These are phyloP conservation scores for Plantago elongata DNA, from an alignment of 257 asterid genomes.

Conservation along the genomic window DNA sequence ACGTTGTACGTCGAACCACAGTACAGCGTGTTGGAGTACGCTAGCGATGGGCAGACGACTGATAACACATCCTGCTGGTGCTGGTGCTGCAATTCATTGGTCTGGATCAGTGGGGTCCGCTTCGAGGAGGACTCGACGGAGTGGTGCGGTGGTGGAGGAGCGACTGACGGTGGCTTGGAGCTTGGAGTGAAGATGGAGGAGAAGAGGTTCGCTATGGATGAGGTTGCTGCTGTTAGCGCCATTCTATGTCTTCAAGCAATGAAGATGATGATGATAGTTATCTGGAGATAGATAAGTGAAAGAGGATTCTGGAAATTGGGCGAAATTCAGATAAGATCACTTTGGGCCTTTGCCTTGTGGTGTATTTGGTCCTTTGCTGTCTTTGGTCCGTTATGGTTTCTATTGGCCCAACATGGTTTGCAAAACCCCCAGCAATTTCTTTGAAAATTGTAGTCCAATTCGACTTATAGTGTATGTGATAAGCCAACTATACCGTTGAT, in stretches of 20 bases:
- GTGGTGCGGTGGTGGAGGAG: constrained; percentile 33
- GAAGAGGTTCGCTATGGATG: constrained; percentile 50
- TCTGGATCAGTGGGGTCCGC: constrained; percentile 28
- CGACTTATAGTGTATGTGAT: too few species aligned
- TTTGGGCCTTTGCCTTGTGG: too few species aligned
- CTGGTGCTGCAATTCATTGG: constrained; percentile 30
- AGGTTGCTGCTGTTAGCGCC: constrained; percentile 25
- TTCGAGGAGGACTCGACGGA: constrained; percentile 27
- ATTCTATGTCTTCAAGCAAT: not conserved
- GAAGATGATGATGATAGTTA: not conserved
- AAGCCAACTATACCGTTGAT: too few species aligned
- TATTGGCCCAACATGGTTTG: too few species aligned
- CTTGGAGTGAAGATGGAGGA: constrained; percentile 54
- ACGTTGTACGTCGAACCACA: constrained; percentile 70
- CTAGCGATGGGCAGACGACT: constrained; percentile 67
- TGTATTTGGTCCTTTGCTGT: too few species aligned
- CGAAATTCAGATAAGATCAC: too few species aligned
- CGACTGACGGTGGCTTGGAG: constrained; percentile 31
- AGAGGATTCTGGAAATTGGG: too few species aligned
- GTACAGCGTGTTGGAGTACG: constrained; percentile 56
- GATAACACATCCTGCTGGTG: constrained; percentile 43
- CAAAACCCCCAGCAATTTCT: too few species aligned
- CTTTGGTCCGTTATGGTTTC: too few species aligned
- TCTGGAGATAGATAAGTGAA: too few species aligned
- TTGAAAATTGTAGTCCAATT: too few species aligned